Percentiles rank a stretch among this genome's conserved stretches.
phyloP scores from a whole-genome alignment of 1,284 basidiomycete species.

The Rhodotorula sp. region DNA sequence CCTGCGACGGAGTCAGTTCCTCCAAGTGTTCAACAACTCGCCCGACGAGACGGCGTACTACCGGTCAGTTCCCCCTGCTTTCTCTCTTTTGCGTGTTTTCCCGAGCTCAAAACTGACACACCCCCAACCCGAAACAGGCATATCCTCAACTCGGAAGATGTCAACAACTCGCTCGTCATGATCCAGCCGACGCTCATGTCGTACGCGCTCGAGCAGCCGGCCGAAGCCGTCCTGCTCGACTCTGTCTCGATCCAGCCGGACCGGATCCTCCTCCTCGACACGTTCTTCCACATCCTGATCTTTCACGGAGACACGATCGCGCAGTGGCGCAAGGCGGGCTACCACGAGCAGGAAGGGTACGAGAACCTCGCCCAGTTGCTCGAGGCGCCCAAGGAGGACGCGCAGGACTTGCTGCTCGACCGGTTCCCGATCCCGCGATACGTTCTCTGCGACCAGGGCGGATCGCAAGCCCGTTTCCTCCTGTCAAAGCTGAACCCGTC shows the following conservation, averaged over 20 bases:
- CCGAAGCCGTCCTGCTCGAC: conserved; percentile 94
- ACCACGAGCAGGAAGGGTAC: conserved; percentile 98
- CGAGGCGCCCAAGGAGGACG: conserved; percentile 70
- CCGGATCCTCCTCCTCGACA: conserved; percentile 95
- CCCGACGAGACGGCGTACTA: conserved; percentile 99
- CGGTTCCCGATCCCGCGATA: conserved; percentile 97
- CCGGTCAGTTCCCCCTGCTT: conserved; percentile 56
- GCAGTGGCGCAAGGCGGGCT: conserved; percentile 98
- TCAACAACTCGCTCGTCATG: conserved; percentile 99
- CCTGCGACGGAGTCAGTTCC: conserved; percentile 90
- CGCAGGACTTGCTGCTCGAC: conserved; percentile 87
- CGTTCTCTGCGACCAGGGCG: conserved; percentile 96
- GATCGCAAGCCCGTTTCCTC: conserved; percentile 95
- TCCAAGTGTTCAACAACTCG: conserved; percentile 99
- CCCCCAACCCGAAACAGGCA: conserved; percentile 60
- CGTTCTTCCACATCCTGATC: conserved; percentile 99
- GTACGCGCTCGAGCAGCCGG: conserved; percentile 85
- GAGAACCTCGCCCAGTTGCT: conserved; percentile 97
- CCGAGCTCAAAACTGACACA: neutral
- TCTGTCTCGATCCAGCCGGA: conserved; percentile 97
- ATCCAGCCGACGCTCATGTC: conserved; percentile 99
- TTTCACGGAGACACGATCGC: conserved; percentile 98
- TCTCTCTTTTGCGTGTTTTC: neutral
- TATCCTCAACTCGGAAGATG: conserved; percentile 94
- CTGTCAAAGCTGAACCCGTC: conserved; percentile 95